A percentile compares a stretch with the other conserved stretches of the same genome.
phyloP scores from a whole-genome alignment of 345 rosid species.

The Kandelia obovata region DNA sequence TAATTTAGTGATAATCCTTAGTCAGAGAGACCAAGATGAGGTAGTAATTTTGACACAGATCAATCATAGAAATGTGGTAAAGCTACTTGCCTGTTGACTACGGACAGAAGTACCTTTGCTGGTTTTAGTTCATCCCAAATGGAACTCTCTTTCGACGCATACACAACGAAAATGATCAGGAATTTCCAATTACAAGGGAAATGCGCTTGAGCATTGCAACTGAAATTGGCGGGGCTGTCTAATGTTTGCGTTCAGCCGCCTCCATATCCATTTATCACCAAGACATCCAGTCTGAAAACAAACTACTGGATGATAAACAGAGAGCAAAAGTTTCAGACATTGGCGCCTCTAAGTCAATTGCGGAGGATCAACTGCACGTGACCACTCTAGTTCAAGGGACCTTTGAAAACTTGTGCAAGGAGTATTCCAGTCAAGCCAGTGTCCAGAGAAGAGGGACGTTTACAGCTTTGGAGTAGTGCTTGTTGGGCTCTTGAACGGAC shows the following conservation, averaged over 20 bases:
- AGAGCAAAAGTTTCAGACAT: not conserved
- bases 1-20: too few relatives aligned
- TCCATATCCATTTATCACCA: not conserved
- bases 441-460: not conserved
- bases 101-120: not conserved
- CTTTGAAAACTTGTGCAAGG: not conserved
- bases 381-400: not conserved
- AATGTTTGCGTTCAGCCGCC: not conserved
- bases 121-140: not conserved
- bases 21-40: not conserved
- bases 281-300: not conserved
- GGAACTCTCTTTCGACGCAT: not conserved
- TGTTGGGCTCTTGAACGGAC: not conserved
- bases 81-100: not conserved
- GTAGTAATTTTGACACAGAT: not conserved
- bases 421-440: not conserved
- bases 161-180: not conserved
- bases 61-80: not conserved
- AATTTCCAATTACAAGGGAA: not conserved
- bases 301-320: not conserved
- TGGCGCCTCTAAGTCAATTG: not conserved
- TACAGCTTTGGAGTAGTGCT: not conserved
- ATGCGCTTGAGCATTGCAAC: not conserved
- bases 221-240: not conserved
- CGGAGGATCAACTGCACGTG: not conserved